Base-by-base conservation (phyloP, 495 filamentous ascomycete species). In the Entonaema liquescens region DNA sequence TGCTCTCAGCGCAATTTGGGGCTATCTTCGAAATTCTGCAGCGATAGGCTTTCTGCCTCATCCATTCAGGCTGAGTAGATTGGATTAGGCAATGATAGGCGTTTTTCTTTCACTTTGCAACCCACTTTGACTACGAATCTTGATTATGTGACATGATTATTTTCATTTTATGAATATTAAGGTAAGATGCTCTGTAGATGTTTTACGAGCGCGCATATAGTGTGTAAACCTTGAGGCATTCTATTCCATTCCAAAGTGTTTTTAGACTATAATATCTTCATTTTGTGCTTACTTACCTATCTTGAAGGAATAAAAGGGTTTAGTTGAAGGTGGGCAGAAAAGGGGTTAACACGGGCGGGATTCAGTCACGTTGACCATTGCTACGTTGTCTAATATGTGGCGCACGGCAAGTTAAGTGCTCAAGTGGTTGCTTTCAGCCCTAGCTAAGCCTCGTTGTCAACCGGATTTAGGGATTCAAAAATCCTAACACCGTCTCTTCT, bases 31-130 rank as follows among this genome's bases (percentile, higher is more conserved):
- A 62, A 40, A 35, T 15, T 47, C 40, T 58, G 67, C 64, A 44
- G 64, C 58, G 42, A 59, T 52, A 42, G 31, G 65, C 25, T 60
- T 63, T 17, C 53, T 50, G 6, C 38, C 62, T 26, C 31, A 26
- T 64, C 67, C 67, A 53, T 60, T 50, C 28, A 60, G 31, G 42
- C 62, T 56, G 62, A 63, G 53, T 67, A 60, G 67, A 62, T 67
- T 67, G 67, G 58, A 67, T 62, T 62, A 74, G 71, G 71, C 71
- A 74, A 74, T 70, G 44, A 67, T 35, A 74, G 62, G 49, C 57
- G 57, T 44, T 66, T 44, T 70, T 65, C 59, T 70, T 66, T 63
- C 52, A 52, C 25, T 26, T 55, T 28, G 23, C 11, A 12, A 17
- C 29, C 29, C 19, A 19, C 29, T 19, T 47, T 26, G 15, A 40